phyloP scores from a whole-genome alignment of 2,329 filamentous ascomycete species.

The Cladobotryum mycophilum region DNA sequence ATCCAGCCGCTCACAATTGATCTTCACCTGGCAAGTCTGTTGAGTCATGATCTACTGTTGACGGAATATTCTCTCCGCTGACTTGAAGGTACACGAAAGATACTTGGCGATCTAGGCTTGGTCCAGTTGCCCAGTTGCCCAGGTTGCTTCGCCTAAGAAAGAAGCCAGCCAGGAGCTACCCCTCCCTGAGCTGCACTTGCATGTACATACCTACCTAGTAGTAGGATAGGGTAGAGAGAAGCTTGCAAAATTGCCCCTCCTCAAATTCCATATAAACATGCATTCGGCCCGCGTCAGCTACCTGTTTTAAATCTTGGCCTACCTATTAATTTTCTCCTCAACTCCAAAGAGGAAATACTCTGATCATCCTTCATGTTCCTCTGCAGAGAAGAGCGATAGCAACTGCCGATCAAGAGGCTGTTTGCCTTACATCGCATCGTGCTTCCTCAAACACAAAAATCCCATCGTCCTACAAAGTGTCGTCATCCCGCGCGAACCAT shows the following conservation, averaged over 20 bases:
- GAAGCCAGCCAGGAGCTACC: neutral
- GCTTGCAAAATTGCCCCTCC: neutral
- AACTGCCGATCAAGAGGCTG: neutral
- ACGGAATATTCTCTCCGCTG: too few relatives aligned
- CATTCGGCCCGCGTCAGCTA: neutral
- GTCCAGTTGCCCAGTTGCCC: too few relatives aligned
- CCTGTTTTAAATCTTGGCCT: neutral
- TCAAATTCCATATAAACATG: neutral
- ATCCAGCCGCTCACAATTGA: too few relatives aligned
- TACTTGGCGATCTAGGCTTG: too few relatives aligned
- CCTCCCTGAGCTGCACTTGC: neutral
- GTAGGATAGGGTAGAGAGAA: too few relatives aligned
- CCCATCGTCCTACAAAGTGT: constrained; percentile 1
- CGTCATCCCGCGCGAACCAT: constrained; percentile 11
- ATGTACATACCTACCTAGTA: too few relatives aligned
- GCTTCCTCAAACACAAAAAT: too few relatives aligned
- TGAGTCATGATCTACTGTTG: too few relatives aligned
- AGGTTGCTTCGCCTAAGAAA: too few relatives aligned
- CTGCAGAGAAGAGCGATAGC: neutral
- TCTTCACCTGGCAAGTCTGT: too few relatives aligned
- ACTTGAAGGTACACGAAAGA: too few relatives aligned
- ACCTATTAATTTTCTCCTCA: too few relatives aligned
- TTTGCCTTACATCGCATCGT: neutral
- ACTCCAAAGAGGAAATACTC: neutral
- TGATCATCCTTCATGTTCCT: neutral